These are phyloP conservation scores for Pichia sp. DNA, from an alignment of 1,139 yeast species.

Conservation along the genomic window DNA sequence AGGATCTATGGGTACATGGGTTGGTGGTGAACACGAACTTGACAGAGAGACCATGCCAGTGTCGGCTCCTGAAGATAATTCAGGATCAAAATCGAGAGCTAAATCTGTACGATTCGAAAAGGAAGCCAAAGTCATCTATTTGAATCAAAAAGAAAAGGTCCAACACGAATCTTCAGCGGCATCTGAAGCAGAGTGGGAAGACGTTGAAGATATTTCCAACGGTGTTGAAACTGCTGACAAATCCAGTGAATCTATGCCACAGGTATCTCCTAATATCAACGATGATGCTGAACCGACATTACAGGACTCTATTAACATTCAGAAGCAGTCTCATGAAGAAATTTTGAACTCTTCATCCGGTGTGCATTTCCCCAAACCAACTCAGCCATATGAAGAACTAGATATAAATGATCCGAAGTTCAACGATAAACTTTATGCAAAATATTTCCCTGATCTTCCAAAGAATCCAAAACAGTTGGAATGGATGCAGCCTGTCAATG, in stretches of 20 bases:
- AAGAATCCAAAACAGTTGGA: conserved; percentile 72
- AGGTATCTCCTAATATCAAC: conserved; percentile 14
- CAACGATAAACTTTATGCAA: conserved; percentile 68
- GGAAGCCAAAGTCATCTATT: conserved; percentile 35
- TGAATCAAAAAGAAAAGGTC: conserved; percentile 26
- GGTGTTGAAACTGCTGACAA: conserved; percentile 17
- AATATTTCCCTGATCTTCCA: conserved; percentile 85
- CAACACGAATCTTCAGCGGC: conserved; percentile 4
- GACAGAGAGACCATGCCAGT: background rate
- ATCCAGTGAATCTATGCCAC: background rate
- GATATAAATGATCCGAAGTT: conserved; percentile 73
- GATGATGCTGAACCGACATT: conserved; percentile 35
- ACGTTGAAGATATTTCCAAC: conserved; percentile 21
- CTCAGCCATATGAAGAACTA: conserved; percentile 25
- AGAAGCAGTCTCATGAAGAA: too few relatives aligned
- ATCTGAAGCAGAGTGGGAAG: conserved; percentile 25
- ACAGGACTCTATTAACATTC: too few relatives aligned
- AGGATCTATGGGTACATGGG: conserved; percentile 59
- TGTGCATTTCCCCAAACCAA: conserved; percentile 62
- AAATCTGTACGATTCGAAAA: conserved; percentile 32
- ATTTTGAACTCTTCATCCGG: background rate
- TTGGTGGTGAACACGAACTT: conserved; percentile 40
- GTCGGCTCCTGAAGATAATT: background rate
- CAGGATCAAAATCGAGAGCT: background rate
- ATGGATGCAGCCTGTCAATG: conserved; percentile 68